These are phyloP conservation scores for Fusarium brevicatenulatum DNA, from an alignment of 2,329 filamentous ascomycete species.

Conservation along the genomic window DNA sequence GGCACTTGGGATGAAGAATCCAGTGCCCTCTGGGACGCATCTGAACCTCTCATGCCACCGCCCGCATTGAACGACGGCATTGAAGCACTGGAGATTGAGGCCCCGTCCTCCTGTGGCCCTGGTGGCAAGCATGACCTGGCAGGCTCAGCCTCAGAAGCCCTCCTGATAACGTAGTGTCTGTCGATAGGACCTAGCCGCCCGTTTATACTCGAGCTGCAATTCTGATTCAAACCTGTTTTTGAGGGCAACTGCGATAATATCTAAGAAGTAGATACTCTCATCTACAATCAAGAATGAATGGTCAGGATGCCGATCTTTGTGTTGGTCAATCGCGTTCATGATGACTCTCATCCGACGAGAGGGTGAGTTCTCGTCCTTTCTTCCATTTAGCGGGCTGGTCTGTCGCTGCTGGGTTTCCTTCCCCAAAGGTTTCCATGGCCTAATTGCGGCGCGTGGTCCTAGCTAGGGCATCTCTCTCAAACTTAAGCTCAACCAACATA, in stretches of 20 bases:
- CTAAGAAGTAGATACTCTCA: not conserved
- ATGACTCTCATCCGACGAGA: not conserved
- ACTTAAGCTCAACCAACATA: not conserved
- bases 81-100: not conserved
- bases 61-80: rapidly evolving
- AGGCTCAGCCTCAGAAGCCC: not conserved
- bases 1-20: not conserved
- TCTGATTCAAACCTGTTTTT: not conserved
- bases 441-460: not conserved
- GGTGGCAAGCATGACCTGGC: not conserved
- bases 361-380: not conserved
- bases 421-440: rapidly evolving
- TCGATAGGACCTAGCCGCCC: not conserved
- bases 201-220: not conserved
- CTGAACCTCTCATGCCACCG: not conserved
- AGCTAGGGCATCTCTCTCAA: rapidly evolving
- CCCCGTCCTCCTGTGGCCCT: not conserved
- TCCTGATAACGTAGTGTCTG: not conserved
- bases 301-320: not conserved
- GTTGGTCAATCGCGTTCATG: not conserved
- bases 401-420: not conserved
- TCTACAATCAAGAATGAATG: not conserved
- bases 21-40: rapidly evolving
- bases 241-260: not conserved
- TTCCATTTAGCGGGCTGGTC: not conserved